These are phyloP conservation scores for Zymoseptoria pseudotritici DNA, from an alignment of 2,329 filamentous ascomycete genomes.

Conservation along the genomic window DNA sequence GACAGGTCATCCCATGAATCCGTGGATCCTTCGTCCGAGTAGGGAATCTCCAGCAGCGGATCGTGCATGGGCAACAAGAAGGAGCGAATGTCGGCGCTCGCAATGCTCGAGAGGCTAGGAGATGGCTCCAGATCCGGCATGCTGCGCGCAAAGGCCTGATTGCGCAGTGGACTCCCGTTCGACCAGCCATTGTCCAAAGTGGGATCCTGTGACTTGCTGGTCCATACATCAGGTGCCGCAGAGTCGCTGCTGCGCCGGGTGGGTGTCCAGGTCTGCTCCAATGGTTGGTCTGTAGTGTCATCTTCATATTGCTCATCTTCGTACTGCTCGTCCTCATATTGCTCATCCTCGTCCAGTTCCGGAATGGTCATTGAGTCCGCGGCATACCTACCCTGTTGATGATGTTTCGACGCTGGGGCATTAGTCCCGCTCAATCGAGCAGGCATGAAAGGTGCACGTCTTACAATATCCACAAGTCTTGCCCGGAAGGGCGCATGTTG, in stretches of 20 bases:
- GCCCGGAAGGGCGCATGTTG: conserved; percentile 30
- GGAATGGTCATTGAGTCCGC: conserved; percentile 1
- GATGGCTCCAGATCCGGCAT: conserved; percentile 10
- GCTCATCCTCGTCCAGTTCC: not conserved
- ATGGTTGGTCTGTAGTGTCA: not conserved
- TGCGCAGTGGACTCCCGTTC: conserved; percentile 22
- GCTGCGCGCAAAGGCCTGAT: conserved; percentile 14
- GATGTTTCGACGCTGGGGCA: conserved; percentile 36
- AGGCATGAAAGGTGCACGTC: conserved; percentile 4
- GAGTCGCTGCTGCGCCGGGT: not conserved
- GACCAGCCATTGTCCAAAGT: conserved; percentile 5
- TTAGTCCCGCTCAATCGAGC: conserved; percentile 7
- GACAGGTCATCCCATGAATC: conserved; percentile 26
- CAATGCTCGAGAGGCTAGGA: conserved; percentile 21
- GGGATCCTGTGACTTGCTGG: not conserved
- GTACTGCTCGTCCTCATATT: not conserved
- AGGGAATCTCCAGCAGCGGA: conserved; percentile 31
- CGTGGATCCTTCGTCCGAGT: conserved; percentile 27
- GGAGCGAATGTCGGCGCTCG: conserved; percentile 27
- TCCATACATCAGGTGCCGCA: not conserved
- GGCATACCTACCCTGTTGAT: conserved; percentile 44
- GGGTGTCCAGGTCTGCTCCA: not conserved
- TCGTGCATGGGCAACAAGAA: conserved; percentile 38
- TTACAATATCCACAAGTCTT: conserved; percentile 13
- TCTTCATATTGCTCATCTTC: not conserved